A percentile compares a stretch with the other conserved stretches of the same genome.
Conservation (phyloP, 257 asterid genomes). For the Primulina tabacum region DNA sequence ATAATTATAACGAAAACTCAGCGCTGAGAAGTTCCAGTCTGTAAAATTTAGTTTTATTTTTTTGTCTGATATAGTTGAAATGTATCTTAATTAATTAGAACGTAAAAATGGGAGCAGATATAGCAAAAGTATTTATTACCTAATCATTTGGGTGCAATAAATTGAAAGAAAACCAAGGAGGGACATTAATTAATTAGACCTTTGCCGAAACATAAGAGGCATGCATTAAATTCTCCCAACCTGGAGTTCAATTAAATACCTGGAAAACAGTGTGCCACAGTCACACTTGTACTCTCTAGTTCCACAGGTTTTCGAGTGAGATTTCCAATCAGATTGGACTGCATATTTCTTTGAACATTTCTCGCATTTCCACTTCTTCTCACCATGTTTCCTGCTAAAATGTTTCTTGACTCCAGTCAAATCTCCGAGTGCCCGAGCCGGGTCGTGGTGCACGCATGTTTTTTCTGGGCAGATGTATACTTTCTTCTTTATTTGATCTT, state of each 20-base stretch:
- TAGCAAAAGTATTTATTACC: background rate
- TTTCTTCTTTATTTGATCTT: slow-evolving; percentile 44
- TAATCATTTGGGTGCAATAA: slow-evolving; percentile 31
- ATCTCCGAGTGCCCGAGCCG: slow-evolving; percentile 61
- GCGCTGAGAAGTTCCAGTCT: background rate
- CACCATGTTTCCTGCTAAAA: slow-evolving; percentile 64
- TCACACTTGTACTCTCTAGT: slow-evolving; percentile 70
- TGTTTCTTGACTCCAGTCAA: slow-evolving; percentile 67
- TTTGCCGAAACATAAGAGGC: background rate
- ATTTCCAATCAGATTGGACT: slow-evolving; percentile 74
- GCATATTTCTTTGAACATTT: slow-evolving; percentile 69
- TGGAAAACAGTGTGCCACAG: slow-evolving; percentile 73
- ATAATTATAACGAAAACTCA: background rate
- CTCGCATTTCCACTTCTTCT: slow-evolving; percentile 71
- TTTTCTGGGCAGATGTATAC: slow-evolving; percentile 68
- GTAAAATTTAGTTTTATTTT: background rate
- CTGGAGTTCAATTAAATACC: slow-evolving; percentile 32
- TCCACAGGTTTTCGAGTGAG: slow-evolving; percentile 65
- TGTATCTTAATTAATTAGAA: background rate
- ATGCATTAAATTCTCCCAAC: slow-evolving; percentile 6
- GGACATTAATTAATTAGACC: slow-evolving; percentile 1
- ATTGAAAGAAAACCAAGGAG: slow-evolving; percentile 9
- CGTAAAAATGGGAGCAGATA: background rate
- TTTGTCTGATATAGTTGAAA: background rate
- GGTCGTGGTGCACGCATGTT: slow-evolving; percentile 60